These are phyloP conservation scores for Nematodospora valgi DNA, from an alignment of 805 yeast genomes.

Conservation along the genomic window DNA sequence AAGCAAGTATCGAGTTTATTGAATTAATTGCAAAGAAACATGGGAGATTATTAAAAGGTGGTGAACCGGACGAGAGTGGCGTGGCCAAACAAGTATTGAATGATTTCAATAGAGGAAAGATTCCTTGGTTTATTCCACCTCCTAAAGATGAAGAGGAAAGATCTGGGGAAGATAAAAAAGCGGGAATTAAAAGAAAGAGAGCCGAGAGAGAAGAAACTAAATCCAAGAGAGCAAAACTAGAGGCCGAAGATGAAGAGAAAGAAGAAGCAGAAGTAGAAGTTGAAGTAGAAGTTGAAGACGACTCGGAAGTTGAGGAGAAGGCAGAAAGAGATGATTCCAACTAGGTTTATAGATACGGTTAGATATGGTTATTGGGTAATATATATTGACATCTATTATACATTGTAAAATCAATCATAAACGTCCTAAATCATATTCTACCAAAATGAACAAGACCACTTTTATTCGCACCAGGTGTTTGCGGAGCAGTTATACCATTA, in stretches of 20 bases:
- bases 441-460: slow-evolving; percentile 28
- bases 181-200: slow-evolving; percentile 50
- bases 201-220: slow-evolving; percentile 43
- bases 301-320: too few relatives aligned
- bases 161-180: slow-evolving; percentile 57
- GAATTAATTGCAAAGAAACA: slow-evolving; percentile 89
- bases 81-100: slow-evolving; percentile 86
- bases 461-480: slow-evolving; percentile 23
- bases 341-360: too few relatives aligned
- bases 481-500: slow-evolving; percentile 14
- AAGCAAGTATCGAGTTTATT: slow-evolving; percentile 62
- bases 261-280: slow-evolving; percentile 10
- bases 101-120: slow-evolving; percentile 95
- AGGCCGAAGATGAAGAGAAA: slow-evolving; percentile 15
- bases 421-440: too few relatives aligned
- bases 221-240: slow-evolving; percentile 15
- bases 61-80: slow-evolving; percentile 95
- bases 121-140: slow-evolving; percentile 97
- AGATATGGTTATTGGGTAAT: too few relatives aligned
- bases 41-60: slow-evolving; percentile 92
- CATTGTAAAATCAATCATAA: too few relatives aligned
- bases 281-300: neutral
- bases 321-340: too few relatives aligned
- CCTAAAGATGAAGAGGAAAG: slow-evolving; percentile 66
- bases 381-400: too few relatives aligned